Evolutionary conservation across 192 early-diverging fungal genomes (phyloP).

Genomic region (Dissophora ornata): DNA sequence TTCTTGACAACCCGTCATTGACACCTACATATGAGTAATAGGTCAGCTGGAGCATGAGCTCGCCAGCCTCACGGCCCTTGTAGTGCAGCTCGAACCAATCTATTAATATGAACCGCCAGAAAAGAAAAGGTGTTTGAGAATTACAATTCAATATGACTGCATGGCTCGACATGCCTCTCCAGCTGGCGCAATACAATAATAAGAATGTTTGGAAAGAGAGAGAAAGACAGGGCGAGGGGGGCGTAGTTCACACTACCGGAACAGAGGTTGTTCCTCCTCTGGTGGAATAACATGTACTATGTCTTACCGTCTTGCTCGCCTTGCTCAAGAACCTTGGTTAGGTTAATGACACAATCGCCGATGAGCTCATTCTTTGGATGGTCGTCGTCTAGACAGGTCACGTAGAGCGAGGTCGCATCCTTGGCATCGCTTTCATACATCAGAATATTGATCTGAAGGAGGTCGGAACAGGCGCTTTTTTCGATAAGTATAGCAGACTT

Average conservation of each 20-base stretch:
- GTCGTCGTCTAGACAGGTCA: constrained; percentile 66
- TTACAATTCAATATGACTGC: not conserved
- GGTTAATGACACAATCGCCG: constrained; percentile 61
- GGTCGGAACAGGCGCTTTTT: too few relatives aligned
- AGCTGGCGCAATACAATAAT: too few relatives aligned
- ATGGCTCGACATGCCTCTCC: too few relatives aligned
- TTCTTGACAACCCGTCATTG: too few relatives aligned
- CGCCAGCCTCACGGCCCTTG: constrained; percentile 44
- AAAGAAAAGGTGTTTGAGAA: constrained; percentile 9
- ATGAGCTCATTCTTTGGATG: constrained; percentile 64
- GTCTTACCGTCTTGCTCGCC: constrained; percentile 68
- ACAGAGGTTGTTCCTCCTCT: not conserved
- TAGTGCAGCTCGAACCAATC: constrained; percentile 47
- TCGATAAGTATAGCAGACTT: too few relatives aligned
- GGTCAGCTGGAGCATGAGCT: constrained; percentile 46
- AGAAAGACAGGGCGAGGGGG: too few relatives aligned
- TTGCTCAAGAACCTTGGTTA: constrained; percentile 59
- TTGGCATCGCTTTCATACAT: constrained; percentile 60
- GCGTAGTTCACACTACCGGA: too few relatives aligned
- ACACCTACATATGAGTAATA: constrained; percentile 43
- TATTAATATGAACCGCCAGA: not conserved
- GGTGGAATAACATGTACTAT: too few relatives aligned
- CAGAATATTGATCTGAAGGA: constrained; percentile 53
- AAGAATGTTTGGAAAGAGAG: too few relatives aligned
- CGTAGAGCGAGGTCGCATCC: constrained; percentile 48